Conservation (phyloP, 1,284 basidiomycete species). For the Ustilago trichophora region DNA sequence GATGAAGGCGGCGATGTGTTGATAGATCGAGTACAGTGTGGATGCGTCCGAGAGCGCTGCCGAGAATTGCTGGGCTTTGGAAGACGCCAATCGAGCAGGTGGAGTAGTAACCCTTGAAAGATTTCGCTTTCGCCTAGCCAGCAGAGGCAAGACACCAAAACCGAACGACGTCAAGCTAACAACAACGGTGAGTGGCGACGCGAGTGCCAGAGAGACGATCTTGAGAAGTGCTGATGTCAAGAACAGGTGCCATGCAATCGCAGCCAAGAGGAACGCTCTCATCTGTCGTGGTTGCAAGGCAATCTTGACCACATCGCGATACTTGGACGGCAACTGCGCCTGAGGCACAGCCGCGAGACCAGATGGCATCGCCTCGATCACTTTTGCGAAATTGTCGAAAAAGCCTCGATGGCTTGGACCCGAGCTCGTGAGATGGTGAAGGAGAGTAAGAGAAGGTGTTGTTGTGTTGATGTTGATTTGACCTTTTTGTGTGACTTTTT, state of each 20-base stretch:
- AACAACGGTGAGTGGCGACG: constrained; percentile 9
- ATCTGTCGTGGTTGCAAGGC: constrained; percentile 52
- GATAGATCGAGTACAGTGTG: background rate
- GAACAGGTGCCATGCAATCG: constrained; percentile 28
- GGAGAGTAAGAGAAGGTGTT: too few species aligned
- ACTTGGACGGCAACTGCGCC: constrained; percentile 44
- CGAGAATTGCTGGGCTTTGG: constrained; percentile 16
- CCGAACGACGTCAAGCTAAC: constrained; percentile 26
- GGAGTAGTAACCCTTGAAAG: constrained; percentile 10
- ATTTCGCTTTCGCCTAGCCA: constrained; percentile 36
- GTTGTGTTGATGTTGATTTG: constrained; percentile 14
- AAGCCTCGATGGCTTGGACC: too few species aligned
- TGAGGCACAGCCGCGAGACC: constrained; percentile 33
- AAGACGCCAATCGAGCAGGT: constrained; percentile 2
- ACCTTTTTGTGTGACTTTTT: background rate
- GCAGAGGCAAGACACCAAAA: constrained; percentile 28
- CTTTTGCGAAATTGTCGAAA: too few species aligned
- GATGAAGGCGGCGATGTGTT: constrained; percentile 21
- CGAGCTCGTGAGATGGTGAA: too few species aligned
- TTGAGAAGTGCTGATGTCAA: constrained; percentile 23
- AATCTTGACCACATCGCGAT: constrained; percentile 42
- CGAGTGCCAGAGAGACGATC: constrained; percentile 7
- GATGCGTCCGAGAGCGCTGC: constrained; percentile 8
- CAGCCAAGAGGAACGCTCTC: constrained; percentile 45
- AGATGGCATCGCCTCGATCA: constrained; percentile 16